Base-by-base conservation (phyloP, 2,329 filamentous ascomycete genomes). In the Moelleriella libera region DNA sequence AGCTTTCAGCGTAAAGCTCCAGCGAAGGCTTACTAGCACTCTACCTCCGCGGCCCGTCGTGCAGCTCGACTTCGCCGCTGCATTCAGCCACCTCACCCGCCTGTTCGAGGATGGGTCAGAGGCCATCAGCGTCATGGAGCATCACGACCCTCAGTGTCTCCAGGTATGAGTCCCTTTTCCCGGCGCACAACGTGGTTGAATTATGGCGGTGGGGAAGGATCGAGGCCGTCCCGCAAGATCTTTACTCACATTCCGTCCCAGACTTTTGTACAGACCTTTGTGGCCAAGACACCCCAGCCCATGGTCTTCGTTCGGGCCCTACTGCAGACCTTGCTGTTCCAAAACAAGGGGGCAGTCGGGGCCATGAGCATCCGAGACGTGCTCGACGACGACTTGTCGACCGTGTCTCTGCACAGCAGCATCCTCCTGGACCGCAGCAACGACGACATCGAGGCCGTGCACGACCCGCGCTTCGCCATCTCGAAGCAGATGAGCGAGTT, bases 11-110 rank as follows among this genome's bases (percentile, higher is more conserved):
- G 78, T 80, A 29, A 94, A 95, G 60, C 75, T 97, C 39, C 92
- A 98, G 60, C 78, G 89, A n/a, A 84, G 84, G 52, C 72, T 98
- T 32, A 89, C 92, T 1, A 96, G 88, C 55, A 96, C 88, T 0
- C 89, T 96, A 57, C 92, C 92, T 4, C 92, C 92, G 6, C 78
- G 90, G 7, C 89, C 90, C 0, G 90, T 96, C 55, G 85, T 96
- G 9, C 75, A 87, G 47, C 69, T 89, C 3, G 78, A 76, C 30
- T 83, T 86, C 54, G 76, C 82, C 11, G 81, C 87, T 56, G 85
- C 88, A 0, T 76, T 83, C 52, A 67, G 67, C 21, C 82, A 86
- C 54, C 72, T 96, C 52, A 74, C 74, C 48, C 77, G 80, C 43
- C 66, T 96, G 30, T 85, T 84, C 51, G 69, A 76, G 48, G 87